Evolutionary conservation across 2,329 filamentous ascomycete species (phyloP).

Genomic region (Akanthomyces muscarius): DNA sequence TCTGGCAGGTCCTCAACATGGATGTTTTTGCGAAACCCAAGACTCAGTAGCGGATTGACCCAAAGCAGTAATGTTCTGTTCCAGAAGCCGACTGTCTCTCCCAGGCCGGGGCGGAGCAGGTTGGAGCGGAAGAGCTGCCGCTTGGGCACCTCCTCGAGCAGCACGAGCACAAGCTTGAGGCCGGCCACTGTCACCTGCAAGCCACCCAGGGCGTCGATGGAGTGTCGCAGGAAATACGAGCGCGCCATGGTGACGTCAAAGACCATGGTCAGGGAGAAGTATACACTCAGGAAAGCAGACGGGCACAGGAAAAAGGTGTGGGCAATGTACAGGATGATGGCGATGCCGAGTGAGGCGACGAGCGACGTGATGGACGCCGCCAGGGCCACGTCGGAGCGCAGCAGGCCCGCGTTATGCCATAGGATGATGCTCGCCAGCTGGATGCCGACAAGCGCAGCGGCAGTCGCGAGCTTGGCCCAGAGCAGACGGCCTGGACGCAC

Average conservation of each 20-base stretch:
- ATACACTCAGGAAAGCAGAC: constrained; percentile 30
- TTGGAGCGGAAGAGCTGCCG: neutral
- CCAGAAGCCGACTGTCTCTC: constrained; percentile 21
- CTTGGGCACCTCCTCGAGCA: constrained; percentile 32
- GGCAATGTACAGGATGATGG: constrained; percentile 29
- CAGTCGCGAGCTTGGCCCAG: constrained; percentile 22
- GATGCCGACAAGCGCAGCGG: neutral
- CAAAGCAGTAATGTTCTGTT: neutral
- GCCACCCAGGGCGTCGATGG: constrained; percentile 23
- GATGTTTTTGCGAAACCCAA: neutral
- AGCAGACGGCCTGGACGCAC: constrained; percentile 16
- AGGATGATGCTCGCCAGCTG: constrained; percentile 25
- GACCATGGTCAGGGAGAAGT: constrained; percentile 29
- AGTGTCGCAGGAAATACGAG: constrained; percentile 31
- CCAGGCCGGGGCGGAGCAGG: constrained; percentile 18
- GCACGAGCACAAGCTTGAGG: constrained; percentile 27
- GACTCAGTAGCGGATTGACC: neutral
- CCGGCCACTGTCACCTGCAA: constrained; percentile 26
- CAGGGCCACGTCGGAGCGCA: constrained; percentile 24
- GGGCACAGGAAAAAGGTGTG: constrained; percentile 31
- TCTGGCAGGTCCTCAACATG: neutral
- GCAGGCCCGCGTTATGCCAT: constrained; percentile 21
- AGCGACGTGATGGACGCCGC: constrained; percentile 27
- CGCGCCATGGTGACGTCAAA: constrained; percentile 31
- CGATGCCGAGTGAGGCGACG: constrained; percentile 26